Percentiles rank a stretch among this genome's conserved stretches.
Evolutionary conservation across 352 stramenopile genomes (phyloP).

Genomic region (Pythium aphanidermatum): DNA sequence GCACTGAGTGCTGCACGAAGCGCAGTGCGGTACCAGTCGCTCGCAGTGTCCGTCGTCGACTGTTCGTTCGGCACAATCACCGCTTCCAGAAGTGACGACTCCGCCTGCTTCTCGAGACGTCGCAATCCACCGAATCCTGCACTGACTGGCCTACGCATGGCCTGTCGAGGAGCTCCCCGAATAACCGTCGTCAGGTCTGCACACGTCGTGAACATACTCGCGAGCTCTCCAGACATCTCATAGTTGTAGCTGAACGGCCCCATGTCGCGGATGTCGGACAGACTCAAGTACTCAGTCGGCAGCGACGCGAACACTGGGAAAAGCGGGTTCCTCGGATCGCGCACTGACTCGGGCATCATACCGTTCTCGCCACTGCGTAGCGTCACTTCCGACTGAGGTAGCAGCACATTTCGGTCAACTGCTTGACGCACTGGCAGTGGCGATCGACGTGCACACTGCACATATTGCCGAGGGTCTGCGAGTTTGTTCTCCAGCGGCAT

Average conservation of each 20-base stretch:
- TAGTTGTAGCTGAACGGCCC: conserved; percentile 84
- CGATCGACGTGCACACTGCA: conserved; percentile 39
- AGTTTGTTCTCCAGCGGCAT: conserved; percentile 53
- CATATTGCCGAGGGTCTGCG: conserved; percentile 52
- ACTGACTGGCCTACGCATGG: too few species aligned
- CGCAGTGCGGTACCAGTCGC: conserved; percentile 51
- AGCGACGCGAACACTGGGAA: conserved; percentile 51
- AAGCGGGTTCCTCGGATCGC: conserved; percentile 39
- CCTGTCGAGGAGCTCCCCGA: conserved; percentile 5
- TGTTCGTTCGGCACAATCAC: conserved; percentile 50
- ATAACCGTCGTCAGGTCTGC: conserved; percentile 31
- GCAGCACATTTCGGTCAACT: conserved; percentile 44
- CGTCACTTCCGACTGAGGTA: conserved; percentile 47
- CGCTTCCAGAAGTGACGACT: conserved; percentile 42
- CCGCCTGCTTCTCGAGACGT: conserved; percentile 8
- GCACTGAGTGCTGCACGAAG: conserved; percentile 31
- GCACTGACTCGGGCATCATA: conserved; percentile 41
- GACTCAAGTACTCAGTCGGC: conserved; percentile 55
- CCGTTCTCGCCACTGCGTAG: conserved; percentile 45
- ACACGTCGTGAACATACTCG: conserved; percentile 70
- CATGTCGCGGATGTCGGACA: conserved; percentile 70
- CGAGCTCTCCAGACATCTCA: conserved; percentile 64
- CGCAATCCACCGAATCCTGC: conserved; percentile 11
- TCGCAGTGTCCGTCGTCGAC: conserved; percentile 13
- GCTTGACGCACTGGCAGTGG: conserved; percentile 20